Conservation (phyloP, 305 asterid species). For the Fraxinus nigra region DNA sequence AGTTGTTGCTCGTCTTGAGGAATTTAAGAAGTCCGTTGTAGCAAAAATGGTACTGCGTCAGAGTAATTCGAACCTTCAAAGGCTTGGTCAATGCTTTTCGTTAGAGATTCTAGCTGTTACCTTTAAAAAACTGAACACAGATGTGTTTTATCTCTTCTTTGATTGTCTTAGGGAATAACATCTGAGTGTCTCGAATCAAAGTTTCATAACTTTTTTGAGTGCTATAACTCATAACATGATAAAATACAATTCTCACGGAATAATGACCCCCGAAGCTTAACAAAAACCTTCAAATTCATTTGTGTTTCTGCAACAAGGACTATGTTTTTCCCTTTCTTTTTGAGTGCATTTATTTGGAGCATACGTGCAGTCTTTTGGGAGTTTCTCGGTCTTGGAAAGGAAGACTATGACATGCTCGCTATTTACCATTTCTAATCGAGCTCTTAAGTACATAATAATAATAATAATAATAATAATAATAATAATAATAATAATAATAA, state of each 20-base stretch:
- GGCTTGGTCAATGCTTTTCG: conserved; percentile 59
- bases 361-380: not conserved
- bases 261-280: not conserved
- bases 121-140: not conserved
- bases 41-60: conserved; percentile 69
- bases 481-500: no score
- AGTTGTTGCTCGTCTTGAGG: conserved; percentile 84
- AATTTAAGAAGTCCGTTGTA: conserved; percentile 81
- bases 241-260: not conserved
- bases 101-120: not conserved
- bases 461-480: no score
- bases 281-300: not conserved
- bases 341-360: not conserved
- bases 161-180: not conserved
- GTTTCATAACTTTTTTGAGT: not conserved
- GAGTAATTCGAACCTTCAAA: conserved; percentile 80
- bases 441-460: not conserved
- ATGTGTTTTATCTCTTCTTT: not conserved
- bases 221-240: not conserved
- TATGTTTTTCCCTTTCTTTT: not conserved
- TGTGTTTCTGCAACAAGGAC: not conserved
- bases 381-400: not conserved
- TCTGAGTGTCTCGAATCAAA: not conserved
- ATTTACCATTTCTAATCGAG: not conserved
- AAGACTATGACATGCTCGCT: not conserved